Evolutionary conservation across 2,329 filamentous ascomycete genomes (phyloP).

Genomic region (Alternaria gaisen): DNA sequence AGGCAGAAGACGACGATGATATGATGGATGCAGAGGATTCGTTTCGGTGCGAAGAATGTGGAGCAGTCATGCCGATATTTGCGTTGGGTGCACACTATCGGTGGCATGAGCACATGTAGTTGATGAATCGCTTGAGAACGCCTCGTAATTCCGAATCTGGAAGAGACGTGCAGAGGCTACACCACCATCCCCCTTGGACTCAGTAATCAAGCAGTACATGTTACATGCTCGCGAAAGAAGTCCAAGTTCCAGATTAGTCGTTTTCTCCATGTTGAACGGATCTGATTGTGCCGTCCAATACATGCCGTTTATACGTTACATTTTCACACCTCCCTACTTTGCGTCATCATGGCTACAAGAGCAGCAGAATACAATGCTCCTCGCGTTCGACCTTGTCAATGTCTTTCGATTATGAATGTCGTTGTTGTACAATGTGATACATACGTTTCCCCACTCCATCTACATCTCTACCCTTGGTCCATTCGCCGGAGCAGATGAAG

Average conservation of each 20-base stretch:
- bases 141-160: rapidly evolving
- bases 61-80: conserved; percentile 64
- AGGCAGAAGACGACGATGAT: conserved; percentile 46
- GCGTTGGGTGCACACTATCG: conserved; percentile 66
- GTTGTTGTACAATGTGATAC: background rate
- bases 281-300: too few species aligned
- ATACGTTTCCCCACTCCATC: background rate
- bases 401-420: too few species aligned
- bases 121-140: too few species aligned
- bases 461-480: conserved; percentile 23
- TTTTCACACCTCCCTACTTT: too few species aligned
- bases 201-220: too few species aligned
- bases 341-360: too few species aligned
- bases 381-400: too few species aligned
- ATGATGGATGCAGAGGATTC: conserved; percentile 36
- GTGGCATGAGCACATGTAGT: conserved; percentile 53
- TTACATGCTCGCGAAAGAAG: too few species aligned
- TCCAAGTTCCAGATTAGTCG: rapidly evolving
- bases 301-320: too few species aligned
- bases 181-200: rapidly evolving
- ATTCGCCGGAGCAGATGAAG: conserved; percentile 3
- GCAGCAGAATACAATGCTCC: too few species aligned
- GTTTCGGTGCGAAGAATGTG: conserved; percentile 61
- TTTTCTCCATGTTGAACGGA: too few species aligned
- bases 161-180: too few species aligned